phyloP scores from a whole-genome alignment of 805 yeast genomes.

The Ogataea chonburiensis region DNA sequence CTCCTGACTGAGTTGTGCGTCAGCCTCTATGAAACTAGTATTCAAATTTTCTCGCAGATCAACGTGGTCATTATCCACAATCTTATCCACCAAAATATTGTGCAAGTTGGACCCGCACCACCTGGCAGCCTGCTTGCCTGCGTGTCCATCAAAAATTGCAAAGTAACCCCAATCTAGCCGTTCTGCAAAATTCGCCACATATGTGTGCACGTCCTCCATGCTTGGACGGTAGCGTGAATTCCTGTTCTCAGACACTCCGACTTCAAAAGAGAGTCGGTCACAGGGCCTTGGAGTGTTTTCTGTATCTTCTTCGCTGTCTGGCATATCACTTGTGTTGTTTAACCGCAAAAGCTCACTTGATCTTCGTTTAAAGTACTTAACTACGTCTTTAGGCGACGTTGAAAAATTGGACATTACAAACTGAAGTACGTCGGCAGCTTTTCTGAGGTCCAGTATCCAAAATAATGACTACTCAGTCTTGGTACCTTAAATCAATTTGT shows the following conservation, averaged over 20 bases:
- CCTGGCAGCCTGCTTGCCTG: constrained; percentile 88
- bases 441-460: no score
- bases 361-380: constrained; percentile 24
- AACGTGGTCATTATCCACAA: constrained; percentile 43
- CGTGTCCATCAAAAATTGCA: constrained; percentile 96
- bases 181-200: constrained; percentile 90
- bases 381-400: constrained; percentile 23
- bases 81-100: constrained; percentile 57
- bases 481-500: constrained; percentile 3
- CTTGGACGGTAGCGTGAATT: constrained; percentile 77
- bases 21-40: constrained; percentile 73
- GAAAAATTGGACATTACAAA: constrained; percentile 13
- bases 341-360: constrained; percentile 23
- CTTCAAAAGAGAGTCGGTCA: constrained; percentile 64
- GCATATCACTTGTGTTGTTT: constrained; percentile 7
- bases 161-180: constrained; percentile 90
- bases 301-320: constrained; percentile 1
- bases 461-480: no score
- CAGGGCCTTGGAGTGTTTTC: constrained; percentile 38
- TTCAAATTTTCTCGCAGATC: constrained; percentile 68
- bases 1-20: constrained; percentile 57
- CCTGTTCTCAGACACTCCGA: constrained; percentile 90
- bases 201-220: constrained; percentile 96
- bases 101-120: constrained; percentile 93
- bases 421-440: neutral